Base-by-base conservation (phyloP, 106 monocot species). In the Dendrobium officinale region DNA sequence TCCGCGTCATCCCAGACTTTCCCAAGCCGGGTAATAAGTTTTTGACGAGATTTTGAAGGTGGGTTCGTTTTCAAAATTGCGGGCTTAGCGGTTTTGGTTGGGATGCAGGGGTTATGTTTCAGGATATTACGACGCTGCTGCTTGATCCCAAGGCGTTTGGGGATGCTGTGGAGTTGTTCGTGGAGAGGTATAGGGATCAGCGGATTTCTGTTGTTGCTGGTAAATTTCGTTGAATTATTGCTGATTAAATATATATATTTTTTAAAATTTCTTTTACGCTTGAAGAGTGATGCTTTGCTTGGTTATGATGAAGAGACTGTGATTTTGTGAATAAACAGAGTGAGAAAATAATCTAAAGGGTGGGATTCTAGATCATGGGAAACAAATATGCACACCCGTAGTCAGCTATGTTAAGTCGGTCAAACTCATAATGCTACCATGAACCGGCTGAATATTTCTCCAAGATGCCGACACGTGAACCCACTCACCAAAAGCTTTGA, bases 101-200 rank as follows among this genome's bases (percentile, higher is more conserved):
- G 22, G 76, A 51, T 66, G 81, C 42, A 96, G 96, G 96, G 68
- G 85, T 96, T 72, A 87, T 93, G 90, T 96, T 96, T 70, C 96
- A 96, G 82, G 96, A 96, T 75, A 92, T 96, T 79, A 96, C 96
- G 5, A 96, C 96, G 41, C 80, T 93, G 84, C 91, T 96, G 33
- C 96, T 96, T 24, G 86, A 96, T 29, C 91, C 88, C 9, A 85
- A 77, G 81, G 93, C 91, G 10, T 96, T 96, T 77, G 80, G 84
- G 80, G 93, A 96, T 75, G 86, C 90, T 29, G 86, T 93, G 29
- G 96, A 96, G 27, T 49, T 96, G 80, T 96, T 96, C 15, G 96
- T 96, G 42, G 96, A 96, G 85, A 83, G 96, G 41, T 96, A 93
- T 79, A 88, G 79, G 41, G 93, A 87, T 33, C 91, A 86, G 77